These are phyloP conservation scores for Fusarium sp. DNA, from an alignment of 2,329 filamentous ascomycete species.

Conservation along the genomic window DNA sequence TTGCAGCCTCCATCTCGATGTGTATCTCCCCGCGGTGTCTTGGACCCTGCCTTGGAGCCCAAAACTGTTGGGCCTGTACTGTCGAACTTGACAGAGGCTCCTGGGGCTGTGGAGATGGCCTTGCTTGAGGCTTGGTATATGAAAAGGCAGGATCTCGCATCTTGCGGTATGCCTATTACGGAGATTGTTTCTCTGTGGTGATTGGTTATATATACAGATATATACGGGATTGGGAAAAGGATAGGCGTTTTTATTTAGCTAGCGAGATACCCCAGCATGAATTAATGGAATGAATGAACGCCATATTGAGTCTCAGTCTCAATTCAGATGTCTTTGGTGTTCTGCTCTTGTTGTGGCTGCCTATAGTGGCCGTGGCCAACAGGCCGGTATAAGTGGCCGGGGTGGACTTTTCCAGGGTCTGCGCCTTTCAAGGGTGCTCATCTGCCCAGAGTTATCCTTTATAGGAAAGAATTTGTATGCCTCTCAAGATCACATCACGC, in stretches of 20 bases:
- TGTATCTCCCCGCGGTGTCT: conserved; percentile 9
- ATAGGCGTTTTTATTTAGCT: conserved; percentile 16
- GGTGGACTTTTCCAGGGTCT: not conserved
- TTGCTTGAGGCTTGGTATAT: conserved; percentile 41
- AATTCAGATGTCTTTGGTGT: accelerated
- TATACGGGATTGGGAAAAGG: not conserved
- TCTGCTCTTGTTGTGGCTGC: conserved; percentile 2
- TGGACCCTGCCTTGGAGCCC: conserved; percentile 38
- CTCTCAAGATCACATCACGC: not conserved
- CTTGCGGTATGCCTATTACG: conserved; percentile 18
- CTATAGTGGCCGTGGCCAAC: not conserved
- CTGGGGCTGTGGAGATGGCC: conserved; percentile 30
- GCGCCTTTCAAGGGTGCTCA: not conserved
- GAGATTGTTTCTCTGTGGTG: conserved; percentile 40
- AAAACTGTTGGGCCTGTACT: conserved; percentile 10
- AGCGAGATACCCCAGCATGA: conserved; percentile 31
- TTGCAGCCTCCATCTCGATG: conserved; percentile 30
- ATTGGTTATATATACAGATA: not conserved
- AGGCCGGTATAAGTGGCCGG: not conserved
- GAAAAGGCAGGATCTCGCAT: conserved; percentile 14
- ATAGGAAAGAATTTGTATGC: not conserved
- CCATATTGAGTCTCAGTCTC: not conserved
- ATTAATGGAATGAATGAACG: not conserved
- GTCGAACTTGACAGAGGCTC: conserved; percentile 11
- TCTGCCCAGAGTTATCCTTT: not conserved